Percentiles rank a stretch among this genome's conserved stretches.
Conservation (phyloP, 2,329 filamentous ascomycete genomes). For the Diaporthe vaccinii region DNA sequence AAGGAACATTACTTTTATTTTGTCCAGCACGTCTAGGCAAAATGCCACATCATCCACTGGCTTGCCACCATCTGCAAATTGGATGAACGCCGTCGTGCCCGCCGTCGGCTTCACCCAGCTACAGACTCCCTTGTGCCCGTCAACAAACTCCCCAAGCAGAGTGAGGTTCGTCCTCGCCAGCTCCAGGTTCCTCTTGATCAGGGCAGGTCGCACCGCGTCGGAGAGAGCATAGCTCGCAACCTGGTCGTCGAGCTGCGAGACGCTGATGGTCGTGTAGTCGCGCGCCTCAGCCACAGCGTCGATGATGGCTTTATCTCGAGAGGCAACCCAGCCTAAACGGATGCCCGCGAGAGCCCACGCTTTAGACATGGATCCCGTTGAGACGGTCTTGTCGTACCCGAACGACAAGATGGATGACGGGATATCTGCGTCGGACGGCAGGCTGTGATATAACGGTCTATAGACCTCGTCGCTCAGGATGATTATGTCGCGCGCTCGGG, state of each 20-base stretch:
- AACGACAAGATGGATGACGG: constrained; percentile 79
- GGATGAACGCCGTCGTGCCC: constrained; percentile 84
- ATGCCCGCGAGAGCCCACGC: constrained; percentile 87
- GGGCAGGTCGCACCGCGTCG: constrained; percentile 52
- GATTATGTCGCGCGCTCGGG: constrained; percentile 72
- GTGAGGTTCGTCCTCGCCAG: constrained; percentile 77
- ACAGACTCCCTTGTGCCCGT: constrained; percentile 72
- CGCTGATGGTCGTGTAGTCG: constrained; percentile 89
- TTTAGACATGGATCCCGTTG: constrained; percentile 87
- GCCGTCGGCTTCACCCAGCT: constrained; percentile 82
- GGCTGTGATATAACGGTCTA: constrained; percentile 82
- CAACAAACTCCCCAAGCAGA: constrained; percentile 76
- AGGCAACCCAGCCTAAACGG: constrained; percentile 86
- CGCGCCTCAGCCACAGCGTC: constrained; percentile 73
- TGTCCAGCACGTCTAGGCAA: constrained; percentile 75
- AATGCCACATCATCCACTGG: constrained; percentile 80
- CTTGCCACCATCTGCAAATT: constrained; percentile 71
- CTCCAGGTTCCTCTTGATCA: constrained; percentile 67
- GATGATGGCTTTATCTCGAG: constrained; percentile 72
- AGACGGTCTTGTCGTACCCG: constrained; percentile 78
- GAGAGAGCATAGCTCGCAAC: constrained; percentile 82
- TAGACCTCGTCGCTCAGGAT: constrained; percentile 87
- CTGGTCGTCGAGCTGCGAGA: constrained; percentile 85
- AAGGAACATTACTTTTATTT: constrained; percentile 80
- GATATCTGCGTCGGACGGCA: constrained; percentile 62